phyloP scores from a whole-genome alignment of 2,329 filamentous ascomycete genomes.

The Colletotrichum orbiculare region DNA sequence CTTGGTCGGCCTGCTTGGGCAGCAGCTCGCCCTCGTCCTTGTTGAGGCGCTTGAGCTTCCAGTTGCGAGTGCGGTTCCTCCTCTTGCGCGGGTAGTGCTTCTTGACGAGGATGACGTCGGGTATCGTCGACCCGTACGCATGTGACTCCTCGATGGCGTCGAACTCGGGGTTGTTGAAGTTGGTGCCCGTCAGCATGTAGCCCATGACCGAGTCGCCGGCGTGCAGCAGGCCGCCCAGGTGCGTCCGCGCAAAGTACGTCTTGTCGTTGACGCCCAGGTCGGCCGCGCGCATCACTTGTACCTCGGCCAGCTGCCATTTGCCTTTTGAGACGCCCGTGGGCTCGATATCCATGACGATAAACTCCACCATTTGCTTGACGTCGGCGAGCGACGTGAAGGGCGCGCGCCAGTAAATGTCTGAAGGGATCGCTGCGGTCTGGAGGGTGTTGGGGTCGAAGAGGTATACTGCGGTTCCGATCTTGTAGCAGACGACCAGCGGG shows the following conservation, averaged over 20 bases:
- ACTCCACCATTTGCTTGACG: conserved; percentile 86
- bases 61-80: conserved; percentile 86
- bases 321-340: conserved; percentile 79
- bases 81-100: conserved; percentile 91
- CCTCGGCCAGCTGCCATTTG: conserved; percentile 86
- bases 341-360: conserved; percentile 95
- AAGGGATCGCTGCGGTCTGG: conserved; percentile 87
- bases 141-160: conserved; percentile 84
- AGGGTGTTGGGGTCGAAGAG: conserved; percentile 91
- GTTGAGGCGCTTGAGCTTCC: conserved; percentile 94
- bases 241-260: conserved; percentile 90
- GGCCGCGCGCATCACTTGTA: conserved; percentile 85
- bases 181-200: conserved; percentile 89
- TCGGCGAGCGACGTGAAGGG: conserved; percentile 89
- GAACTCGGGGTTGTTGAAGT: conserved; percentile 90
- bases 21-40: conserved; percentile 89
- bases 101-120: conserved; percentile 96
- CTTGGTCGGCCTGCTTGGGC: conserved; percentile 88
- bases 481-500: conserved; percentile 84
- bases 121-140: conserved; percentile 81
- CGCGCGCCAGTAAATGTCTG: conserved; percentile 87
- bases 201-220: conserved; percentile 90
- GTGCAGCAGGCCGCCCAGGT: conserved; percentile 86
- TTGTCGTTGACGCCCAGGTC: conserved; percentile 89
- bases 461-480: conserved; percentile 87